Conservation (phyloP, 192 early-diverging fungal genomes). For the Backusella circina region DNA sequence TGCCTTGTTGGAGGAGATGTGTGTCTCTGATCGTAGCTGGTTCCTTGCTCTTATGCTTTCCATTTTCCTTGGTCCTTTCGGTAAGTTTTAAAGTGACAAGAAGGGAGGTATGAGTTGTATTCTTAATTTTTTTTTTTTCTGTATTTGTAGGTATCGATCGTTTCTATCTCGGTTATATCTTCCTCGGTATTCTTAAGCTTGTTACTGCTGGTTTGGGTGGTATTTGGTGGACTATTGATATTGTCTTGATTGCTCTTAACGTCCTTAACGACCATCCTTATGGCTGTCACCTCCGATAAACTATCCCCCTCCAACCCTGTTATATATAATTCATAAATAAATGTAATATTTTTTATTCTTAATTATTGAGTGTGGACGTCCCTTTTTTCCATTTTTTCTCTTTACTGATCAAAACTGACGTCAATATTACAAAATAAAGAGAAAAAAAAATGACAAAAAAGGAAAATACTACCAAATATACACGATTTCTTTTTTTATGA, state of each 20-base stretch:
- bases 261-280: conserved; percentile 26
- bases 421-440: neutral
- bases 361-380: neutral
- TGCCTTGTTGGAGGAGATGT: conserved; percentile 12
- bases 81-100: conserved; percentile 15
- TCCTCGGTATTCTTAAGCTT: conserved; percentile 40
- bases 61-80: conserved; percentile 52
- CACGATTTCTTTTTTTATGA: neutral
- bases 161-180: conserved; percentile 51
- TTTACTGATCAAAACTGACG: no score
- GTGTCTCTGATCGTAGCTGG: conserved; percentile 44
- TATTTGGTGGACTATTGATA: conserved; percentile 45
- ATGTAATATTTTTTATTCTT: neutral
- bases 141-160: conserved; percentile 37
- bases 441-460: neutral
- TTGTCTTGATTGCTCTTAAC: conserved; percentile 26
- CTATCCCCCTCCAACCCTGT: neutral
- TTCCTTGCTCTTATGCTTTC: conserved; percentile 45
- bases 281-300: conserved; percentile 28
- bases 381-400: neutral
- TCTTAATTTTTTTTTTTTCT: neutral
- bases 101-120: neutral
- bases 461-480: neutral
- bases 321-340: neutral
- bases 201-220: conserved; percentile 46